Conservation (phyloP, 108 stramenopile species). For the Chaetoceros muelleri region DNA sequence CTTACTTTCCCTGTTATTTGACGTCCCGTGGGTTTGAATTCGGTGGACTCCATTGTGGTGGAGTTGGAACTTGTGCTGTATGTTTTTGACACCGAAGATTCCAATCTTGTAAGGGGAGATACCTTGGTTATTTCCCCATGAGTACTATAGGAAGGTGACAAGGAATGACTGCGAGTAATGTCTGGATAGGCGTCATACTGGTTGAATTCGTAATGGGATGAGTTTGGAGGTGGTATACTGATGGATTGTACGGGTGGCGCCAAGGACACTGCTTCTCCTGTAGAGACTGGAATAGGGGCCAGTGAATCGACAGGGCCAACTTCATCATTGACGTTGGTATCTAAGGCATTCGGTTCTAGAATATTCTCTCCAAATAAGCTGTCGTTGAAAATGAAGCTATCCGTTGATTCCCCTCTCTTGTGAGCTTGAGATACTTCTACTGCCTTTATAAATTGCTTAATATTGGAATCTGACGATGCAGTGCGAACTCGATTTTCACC, state of each 20-base stretch:
- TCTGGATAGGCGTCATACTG: background rate
- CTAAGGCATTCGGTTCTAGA: background rate
- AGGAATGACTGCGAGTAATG: background rate
- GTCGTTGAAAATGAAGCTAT: background rate
- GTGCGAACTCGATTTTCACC: background rate
- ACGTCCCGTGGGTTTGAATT: constrained; percentile 1
- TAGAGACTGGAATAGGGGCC: too few relatives aligned
- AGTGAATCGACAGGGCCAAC: too few relatives aligned
- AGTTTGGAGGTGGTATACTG: background rate
- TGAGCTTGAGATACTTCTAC: background rate
- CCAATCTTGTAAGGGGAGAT: background rate
- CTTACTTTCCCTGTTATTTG: constrained; percentile 30
- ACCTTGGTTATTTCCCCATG: background rate
- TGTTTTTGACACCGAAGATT: background rate
- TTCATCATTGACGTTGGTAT: too few relatives aligned
- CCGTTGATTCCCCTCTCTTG: background rate
- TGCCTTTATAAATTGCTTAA: background rate
- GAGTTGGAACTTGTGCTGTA: background rate
- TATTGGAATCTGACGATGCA: background rate
- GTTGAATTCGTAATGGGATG: background rate
- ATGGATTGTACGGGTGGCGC: background rate
- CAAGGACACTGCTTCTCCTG: background rate
- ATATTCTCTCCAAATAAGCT: background rate
- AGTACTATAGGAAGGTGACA: background rate
- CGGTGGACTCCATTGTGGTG: background rate